Evolutionary conservation across 2,329 filamentous ascomycete species (phyloP), one percentile per base, ranked within the genome.

Genomic region (Scytalidium lignicola): DNA sequence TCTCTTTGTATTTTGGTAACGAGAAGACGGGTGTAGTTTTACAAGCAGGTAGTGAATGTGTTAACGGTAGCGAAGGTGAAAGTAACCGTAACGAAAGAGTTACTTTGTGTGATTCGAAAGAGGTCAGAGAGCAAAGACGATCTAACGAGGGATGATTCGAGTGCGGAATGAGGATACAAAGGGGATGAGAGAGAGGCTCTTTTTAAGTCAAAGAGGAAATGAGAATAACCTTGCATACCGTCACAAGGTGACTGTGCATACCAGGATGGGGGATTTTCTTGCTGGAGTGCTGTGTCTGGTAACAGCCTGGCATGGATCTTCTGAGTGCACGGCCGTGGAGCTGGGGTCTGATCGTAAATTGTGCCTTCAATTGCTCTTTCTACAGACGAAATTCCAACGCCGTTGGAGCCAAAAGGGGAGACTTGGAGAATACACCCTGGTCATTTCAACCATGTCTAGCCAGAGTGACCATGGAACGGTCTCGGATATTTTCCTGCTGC

Each of bases 71-170:
- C 17, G 28, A 48, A 43, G 28, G 32, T 13, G n/a, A 7, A 61
- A 63, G 57, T 62, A 71, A 72, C 70, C 68, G 64, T 71, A 74
- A 65, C 70, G 69, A 74, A 65, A 60, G 70, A 73, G 69, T 69
- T 69, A 67, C 65, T 60, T 56, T n/a, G n/a, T n/a, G 46, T 54
- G 54, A 28, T 21, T 50, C 44, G 46, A 23, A 39, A 44, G 54
- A 57, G 58, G 56, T 47, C 58, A 56, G 53, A 53, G 41, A 46
- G 42, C 19, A 42, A 48, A 23, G 43, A 28, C 47, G 19, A 26
- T 52, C 50, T 46, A 48, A 49, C 49, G 49, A 50, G 56, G 58
- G 60, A 55, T 60, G 58, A 54, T 57, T 50, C 53, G 51, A 43
- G 44, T 54, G 51, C 37, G 53, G 41, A 44, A 52, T 51, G 45